Percentiles rank a stretch among this genome's conserved stretches.
These are phyloP conservation scores for Aspergillus olivimuriae DNA, from an alignment of 495 filamentous ascomycete species.

Conservation along the genomic window DNA sequence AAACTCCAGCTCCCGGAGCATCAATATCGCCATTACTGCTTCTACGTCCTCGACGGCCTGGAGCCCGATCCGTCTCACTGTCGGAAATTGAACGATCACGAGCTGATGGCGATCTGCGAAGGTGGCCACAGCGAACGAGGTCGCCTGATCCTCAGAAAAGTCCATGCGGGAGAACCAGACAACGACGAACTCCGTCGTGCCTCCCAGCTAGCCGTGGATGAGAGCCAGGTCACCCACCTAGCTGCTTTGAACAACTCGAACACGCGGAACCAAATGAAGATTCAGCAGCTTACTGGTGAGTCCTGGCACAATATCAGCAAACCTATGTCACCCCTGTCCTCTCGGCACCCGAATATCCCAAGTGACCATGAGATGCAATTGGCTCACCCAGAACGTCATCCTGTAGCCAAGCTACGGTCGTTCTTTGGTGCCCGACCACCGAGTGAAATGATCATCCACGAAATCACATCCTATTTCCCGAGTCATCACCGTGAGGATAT, in stretches of 20 bases:
- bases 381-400: constrained; percentile 37
- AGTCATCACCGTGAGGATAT: constrained; percentile 89
- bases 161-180: constrained; percentile 80
- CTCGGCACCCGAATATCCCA: constrained; percentile 53
- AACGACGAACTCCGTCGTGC: constrained; percentile 73
- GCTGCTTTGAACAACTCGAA: constrained; percentile 57
- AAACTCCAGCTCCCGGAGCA: constrained; percentile 75
- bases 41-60: constrained; percentile 75
- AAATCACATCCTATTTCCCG: constrained; percentile 94
- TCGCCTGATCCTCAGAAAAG: constrained; percentile 82
- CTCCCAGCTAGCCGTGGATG: constrained; percentile 75
- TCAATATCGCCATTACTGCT: constrained; percentile 73
- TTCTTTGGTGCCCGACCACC: constrained; percentile 92
- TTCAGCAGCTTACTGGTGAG: constrained; percentile 79
- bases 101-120: constrained; percentile 76
- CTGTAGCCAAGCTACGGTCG: constrained; percentile 53
- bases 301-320: constrained; percentile 75
- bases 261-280: constrained; percentile 64
- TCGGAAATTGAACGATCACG: constrained; percentile 71
- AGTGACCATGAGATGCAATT: constrained; percentile 43
- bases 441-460: constrained; percentile 93
- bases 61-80: constrained; percentile 73
- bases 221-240: constrained; percentile 64
- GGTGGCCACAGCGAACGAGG: constrained; percentile 63
- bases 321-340: constrained; percentile 69